Evolutionary conservation across 2,329 filamentous ascomycete species (phyloP), one percentile per base, ranked within the genome.

Genomic region (Beauveria sp.): DNA sequence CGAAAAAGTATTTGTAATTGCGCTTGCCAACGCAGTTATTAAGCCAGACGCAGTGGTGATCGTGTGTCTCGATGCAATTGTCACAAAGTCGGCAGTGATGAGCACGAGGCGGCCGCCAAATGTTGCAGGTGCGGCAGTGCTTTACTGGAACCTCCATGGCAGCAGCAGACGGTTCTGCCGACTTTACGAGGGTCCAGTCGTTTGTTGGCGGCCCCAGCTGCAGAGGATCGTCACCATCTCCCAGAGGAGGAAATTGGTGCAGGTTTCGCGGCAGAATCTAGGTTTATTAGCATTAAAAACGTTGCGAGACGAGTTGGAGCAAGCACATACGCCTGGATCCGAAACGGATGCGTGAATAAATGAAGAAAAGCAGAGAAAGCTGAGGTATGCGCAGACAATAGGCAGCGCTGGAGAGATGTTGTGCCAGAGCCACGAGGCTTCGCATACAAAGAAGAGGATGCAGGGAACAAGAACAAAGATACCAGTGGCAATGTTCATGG

Each of bases 81-180:
- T 99, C 93, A 76, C 94, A 99, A 30, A 96, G 83, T 61, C 94
- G 90, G 75, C 94, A 99, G 76, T 99, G 94, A 71, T 99, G 96
- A 62, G 91, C 92, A 62, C 94, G 90, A 30, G 93, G 92, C 41
- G 94, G 94, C 2, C 94, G 89, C 94, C 94, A 99, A 67, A 99
- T 92, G 70, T 92, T 92, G 79, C 94, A 99, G 20, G 92, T 96
- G 71, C 92, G 93, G 83, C 94, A 99, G 76, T 96, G 97, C 76
- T 99, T 97, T 63, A 93, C 92, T 0, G 94, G 94, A 2, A 99
- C 92, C 72, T 99, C 94, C 91, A 99, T 97, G 6, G 92, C 92
- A 9, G 92, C 89, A 37, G 90, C 89, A 10, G 84, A 79, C 46
- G 79, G 85, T 63, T 87, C 88, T 43, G 88, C 84, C 10, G 91